Conservation (phyloP, 805 yeast species). For the Candida stauntonica region DNA sequence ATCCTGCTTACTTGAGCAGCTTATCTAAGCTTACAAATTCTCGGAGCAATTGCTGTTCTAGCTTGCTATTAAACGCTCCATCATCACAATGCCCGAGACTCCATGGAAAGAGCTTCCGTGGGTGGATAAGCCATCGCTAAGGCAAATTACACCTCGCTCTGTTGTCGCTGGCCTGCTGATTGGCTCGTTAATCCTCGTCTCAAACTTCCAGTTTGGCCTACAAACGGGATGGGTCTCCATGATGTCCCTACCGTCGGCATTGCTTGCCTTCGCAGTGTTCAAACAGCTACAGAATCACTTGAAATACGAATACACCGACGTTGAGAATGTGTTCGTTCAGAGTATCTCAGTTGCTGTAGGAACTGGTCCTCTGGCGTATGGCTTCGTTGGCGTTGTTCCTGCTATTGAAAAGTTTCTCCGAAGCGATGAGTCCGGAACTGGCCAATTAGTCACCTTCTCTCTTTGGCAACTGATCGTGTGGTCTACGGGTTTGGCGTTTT, state of each 20-base stretch:
- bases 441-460: constrained; percentile 32
- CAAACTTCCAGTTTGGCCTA: constrained; percentile 93
- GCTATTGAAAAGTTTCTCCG: constrained; percentile 89
- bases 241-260: constrained; percentile 96
- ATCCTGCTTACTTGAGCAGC: too few species aligned
- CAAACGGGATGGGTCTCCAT: constrained; percentile 99
- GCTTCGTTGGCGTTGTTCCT: constrained; percentile 92
- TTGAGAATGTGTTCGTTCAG: constrained; percentile 90
- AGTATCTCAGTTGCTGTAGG: constrained; percentile 96
- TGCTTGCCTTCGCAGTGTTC: constrained; percentile 81
- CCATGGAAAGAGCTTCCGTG: constrained; percentile 25
- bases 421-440: constrained; percentile 69
- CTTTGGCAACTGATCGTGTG: constrained; percentile 62
- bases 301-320: constrained; percentile 62
- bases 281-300: constrained; percentile 42
- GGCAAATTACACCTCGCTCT: constrained; percentile 71
- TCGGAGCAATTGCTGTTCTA: too few species aligned
- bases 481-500: constrained; percentile 85
- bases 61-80: too few species aligned
- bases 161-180: constrained; percentile 71
- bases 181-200: constrained; percentile 82
- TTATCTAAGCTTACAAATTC: too few species aligned
- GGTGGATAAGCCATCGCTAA: constrained; percentile 42
- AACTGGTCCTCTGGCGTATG: constrained; percentile 94
- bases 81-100: too few species aligned